These are phyloP conservation scores for Yamadazyma membranifaciens DNA, from an alignment of 1,139 yeast species.

Conservation along the genomic window DNA sequence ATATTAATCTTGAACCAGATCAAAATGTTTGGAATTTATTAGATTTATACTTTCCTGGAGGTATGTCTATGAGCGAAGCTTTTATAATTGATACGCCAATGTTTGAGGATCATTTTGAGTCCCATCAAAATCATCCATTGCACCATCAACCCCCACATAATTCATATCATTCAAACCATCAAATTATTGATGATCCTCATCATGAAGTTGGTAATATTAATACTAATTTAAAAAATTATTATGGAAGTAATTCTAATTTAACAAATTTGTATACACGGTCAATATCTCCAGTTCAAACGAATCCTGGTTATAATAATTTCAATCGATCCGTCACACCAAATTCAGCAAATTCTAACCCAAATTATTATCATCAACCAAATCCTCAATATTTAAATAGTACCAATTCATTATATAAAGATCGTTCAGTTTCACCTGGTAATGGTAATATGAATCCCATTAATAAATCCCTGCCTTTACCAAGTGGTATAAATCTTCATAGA, in stretches of 20 bases:
- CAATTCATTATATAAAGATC: slow-evolving; percentile 22
- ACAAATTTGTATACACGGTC: slow-evolving; percentile 6
- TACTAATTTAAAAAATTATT: slow-evolving; percentile 1
- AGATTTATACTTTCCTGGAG: slow-evolving; percentile 62
- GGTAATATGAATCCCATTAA: slow-evolving; percentile 6
- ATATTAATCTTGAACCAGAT: slow-evolving; percentile 58
- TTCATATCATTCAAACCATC: too few relatives aligned
- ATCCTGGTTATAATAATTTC: slow-evolving; percentile 6
- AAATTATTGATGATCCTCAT: neutral
- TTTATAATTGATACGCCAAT: slow-evolving; percentile 52
- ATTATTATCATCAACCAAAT: slow-evolving; percentile 24
- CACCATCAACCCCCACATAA: neutral
- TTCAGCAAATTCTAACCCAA: slow-evolving; percentile 13
- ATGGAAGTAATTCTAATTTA: slow-evolving; percentile 5
- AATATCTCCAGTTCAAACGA: slow-evolving; percentile 13
- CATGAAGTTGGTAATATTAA: neutral
- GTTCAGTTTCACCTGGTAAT: slow-evolving; percentile 30
- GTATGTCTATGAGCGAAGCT: slow-evolving; percentile 71
- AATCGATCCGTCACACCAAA: slow-evolving; percentile 17
- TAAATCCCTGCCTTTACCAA: slow-evolving; percentile 17
- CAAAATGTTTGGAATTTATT: slow-evolving; percentile 57
- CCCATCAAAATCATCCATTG: neutral
- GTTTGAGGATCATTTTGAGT: slow-evolving; percentile 7
- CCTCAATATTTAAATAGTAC: slow-evolving; percentile 21
- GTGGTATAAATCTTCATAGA: slow-evolving; percentile 22